Evolutionary conservation across 2,329 filamentous ascomycete species (phyloP), one percentile per base, ranked within the genome.

Genomic region (Shiraia sp.): DNA sequence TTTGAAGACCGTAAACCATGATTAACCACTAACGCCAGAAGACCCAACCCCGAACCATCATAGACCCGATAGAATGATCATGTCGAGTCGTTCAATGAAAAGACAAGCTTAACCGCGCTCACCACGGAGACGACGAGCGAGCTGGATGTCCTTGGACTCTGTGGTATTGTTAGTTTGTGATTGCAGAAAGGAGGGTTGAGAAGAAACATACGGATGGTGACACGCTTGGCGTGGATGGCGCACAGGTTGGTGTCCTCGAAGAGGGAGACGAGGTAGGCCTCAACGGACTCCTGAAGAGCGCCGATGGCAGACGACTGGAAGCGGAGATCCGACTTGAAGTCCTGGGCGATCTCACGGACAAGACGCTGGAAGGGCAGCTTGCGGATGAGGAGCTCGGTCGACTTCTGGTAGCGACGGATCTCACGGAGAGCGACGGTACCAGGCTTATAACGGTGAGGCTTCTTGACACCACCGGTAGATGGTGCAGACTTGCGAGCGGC

Each of bases 181-280:
- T 13, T 17, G 15, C 25, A 46, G 31, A 4, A 45, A 27, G 24
- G 16, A 32, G 17, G 9, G 19, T 9, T 2, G 2, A 12, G 15
- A 32, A n/a, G 29, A 31, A 39, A 61, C 65, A 36, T 64, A 68
- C 65, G 92, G 76, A 97, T 97, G 69, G 92, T 97, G 70, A 97
- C 93, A 79, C 93, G 90, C 85, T 97, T 97, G 77, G 93, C 92
- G 78, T 97, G 93, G 75, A 97, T 96, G 69, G 93, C 92, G 78
- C 92, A 97, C 38, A 96, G 79, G 80, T 97, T 97, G 78, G 92
- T 96, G 72, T 97, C 92, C 77, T 97, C 91, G 66, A 97, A 97
- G 56, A 97, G 86, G 31, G 91, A 95, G 75, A 97, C 91, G 67
- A 99, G 87, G 79, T 96, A 97, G 2, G 93, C 95, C 81, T 99